Evolutionary conservation across 2,329 filamentous ascomycete species (phyloP).

Genomic region (Penicillium sp.): DNA sequence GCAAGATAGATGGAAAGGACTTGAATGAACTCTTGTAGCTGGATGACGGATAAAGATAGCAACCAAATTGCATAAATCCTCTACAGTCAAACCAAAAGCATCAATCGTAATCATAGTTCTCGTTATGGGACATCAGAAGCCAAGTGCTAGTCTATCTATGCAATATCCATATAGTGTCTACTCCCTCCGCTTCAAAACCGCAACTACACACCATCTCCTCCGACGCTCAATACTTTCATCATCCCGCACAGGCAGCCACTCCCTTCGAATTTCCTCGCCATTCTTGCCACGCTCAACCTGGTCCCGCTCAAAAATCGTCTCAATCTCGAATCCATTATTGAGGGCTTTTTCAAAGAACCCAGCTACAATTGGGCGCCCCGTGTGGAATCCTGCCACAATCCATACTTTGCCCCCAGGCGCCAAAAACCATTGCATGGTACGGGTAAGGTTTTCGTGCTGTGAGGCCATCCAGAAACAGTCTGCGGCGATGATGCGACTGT

Average conservation of each 20-base stretch:
- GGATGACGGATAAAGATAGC: neutral
- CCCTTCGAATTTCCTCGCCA: constrained; percentile 45
- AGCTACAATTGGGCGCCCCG: constrained; percentile 56
- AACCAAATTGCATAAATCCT: neutral
- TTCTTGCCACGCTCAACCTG: constrained; percentile 39
- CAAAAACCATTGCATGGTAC: constrained; percentile 58
- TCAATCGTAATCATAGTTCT: neutral
- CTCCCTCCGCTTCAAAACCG: constrained; percentile 36
- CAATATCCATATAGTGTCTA: neutral
- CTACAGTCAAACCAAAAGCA: neutral
- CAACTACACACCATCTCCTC: constrained; percentile 59
- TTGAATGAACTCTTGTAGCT: neutral
- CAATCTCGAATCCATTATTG: constrained; percentile 48
- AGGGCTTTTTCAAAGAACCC: constrained; percentile 55
- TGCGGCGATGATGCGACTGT: constrained; percentile 58
- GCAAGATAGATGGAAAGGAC: neutral
- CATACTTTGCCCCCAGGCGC: constrained; percentile 43
- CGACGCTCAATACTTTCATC: constrained; percentile 51
- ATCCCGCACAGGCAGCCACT: constrained; percentile 48
- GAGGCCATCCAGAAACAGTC: constrained; percentile 62
- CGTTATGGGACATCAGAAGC: neutral
- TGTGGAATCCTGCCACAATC: constrained; percentile 60
- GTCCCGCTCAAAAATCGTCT: constrained; percentile 58
- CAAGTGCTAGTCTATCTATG: neutral
- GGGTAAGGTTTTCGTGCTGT: constrained; percentile 57